Evolutionary conservation across 257 asterid genomes (phyloP), one percentile per base, ranked within the genome.

Genomic region (Hygrophila difformis): DNA sequence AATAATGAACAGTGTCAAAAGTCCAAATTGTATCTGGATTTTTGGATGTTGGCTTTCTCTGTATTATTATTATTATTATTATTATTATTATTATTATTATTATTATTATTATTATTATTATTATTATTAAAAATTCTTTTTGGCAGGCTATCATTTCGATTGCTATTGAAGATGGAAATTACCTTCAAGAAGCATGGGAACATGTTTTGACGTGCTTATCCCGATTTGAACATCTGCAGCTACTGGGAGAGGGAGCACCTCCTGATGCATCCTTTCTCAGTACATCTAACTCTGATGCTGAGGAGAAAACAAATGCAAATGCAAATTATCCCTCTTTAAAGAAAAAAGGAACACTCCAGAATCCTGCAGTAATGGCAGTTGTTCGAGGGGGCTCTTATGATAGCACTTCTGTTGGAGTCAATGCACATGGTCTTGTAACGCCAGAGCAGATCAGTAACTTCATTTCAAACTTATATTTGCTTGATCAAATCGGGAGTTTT

Each of bases 361-460:
- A 82, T 67, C 92, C 94, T 18, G 96, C 98, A 44, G 81, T 85
- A 40, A 71, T 77, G 71, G 98, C 98, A 71, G 96, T 91, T 66
- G 95, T 91, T 65, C 82, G 98, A 57, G 98, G 98, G 66, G 88
- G 98, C 61, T 91, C 98, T 49, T 91, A 91, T 31, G 98, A 91
- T 57, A 91, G 98, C 67, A 75, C 96, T 55, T 75, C 83, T 40
- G 44, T 43, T 31, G 71, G 93, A 68, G 74, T 51, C 55, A 86
- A 77, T 51, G 53, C 93, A 51, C 74, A 73, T 44, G 80, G 85
- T 45, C 81, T 91, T 66, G 98, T 86, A 59, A 69, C 94, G 44
- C 68, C 88, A 18, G 98, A 91, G 71, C 96, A 86, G 79, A 85
- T 91, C 59, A 91, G 70, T 55, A 74, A 65, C 65, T 86, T 91